Conservation (phyloP, 1,284 basidiomycete genomes). For the Pseudozyma sp. region DNA sequence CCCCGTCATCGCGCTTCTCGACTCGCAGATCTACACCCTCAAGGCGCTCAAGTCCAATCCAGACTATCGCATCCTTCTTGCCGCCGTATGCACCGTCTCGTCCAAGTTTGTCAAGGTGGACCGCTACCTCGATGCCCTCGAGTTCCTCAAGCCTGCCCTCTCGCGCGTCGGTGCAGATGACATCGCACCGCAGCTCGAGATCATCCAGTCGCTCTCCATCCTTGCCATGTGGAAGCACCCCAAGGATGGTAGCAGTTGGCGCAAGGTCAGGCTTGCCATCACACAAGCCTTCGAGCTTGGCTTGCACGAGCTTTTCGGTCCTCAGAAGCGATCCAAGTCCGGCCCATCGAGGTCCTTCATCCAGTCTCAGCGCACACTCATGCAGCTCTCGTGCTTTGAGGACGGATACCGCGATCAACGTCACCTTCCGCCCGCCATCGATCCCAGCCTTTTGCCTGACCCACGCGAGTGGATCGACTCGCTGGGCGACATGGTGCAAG, state of each 20-base stretch:
- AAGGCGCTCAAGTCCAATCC: slow-evolving; percentile 75
- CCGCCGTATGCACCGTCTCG: slow-evolving; percentile 82
- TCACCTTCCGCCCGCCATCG: slow-evolving; percentile 52
- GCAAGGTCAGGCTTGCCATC: slow-evolving; percentile 64
- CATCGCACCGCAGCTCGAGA: slow-evolving; percentile 79
- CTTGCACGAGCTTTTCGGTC: slow-evolving; percentile 56
- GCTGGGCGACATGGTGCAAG: slow-evolving; percentile 51
- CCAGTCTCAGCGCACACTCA: slow-evolving; percentile 45
- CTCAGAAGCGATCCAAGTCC: slow-evolving; percentile 47
- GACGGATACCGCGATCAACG: slow-evolving; percentile 51
- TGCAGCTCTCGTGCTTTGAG: slow-evolving; percentile 53
- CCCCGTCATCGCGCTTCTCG: slow-evolving; percentile 66
- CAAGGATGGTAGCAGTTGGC: slow-evolving; percentile 69
- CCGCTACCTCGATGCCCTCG: slow-evolving; percentile 54
- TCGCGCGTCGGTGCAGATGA: slow-evolving; percentile 75
- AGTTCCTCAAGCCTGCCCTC: slow-evolving; percentile 76
- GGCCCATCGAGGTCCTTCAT: slow-evolving; percentile 43
- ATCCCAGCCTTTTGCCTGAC: slow-evolving; percentile 42
- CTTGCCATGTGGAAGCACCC: slow-evolving; percentile 83
- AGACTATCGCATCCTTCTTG: slow-evolving; percentile 82
- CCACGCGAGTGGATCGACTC: slow-evolving; percentile 54
- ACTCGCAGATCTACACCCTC: slow-evolving; percentile 68
- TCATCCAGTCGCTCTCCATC: slow-evolving; percentile 84
- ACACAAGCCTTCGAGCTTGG: slow-evolving; percentile 70
- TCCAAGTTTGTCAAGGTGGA: slow-evolving; percentile 85